Evolutionary conservation across 1,284 basidiomycete genomes (phyloP), one percentile per base, ranked within the genome.

Genomic region (Cystobasidium sp.): DNA sequence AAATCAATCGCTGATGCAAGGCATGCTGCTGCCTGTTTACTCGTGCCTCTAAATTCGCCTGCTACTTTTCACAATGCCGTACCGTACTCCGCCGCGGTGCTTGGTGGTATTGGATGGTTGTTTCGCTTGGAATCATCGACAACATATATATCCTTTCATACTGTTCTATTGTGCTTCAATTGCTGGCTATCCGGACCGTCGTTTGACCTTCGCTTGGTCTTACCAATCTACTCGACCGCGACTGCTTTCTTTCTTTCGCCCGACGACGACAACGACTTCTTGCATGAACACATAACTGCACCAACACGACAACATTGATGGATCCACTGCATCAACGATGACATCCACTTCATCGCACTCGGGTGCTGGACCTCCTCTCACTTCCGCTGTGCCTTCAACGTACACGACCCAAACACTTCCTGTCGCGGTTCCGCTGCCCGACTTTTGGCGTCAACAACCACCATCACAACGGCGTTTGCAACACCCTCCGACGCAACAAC

Each of bases 381-480:
- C 6, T 39, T 22, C 63, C 39, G 20, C 47, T 66, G 51, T 24
- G 31, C 43, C 64, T 16, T 37, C 31, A 8, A 53, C 20, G 49
- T 66, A 66, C 18, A 12, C 44, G 22, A 53, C 64, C 18, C 64
- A 66, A 66, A 46, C 64, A 39, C 64, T 66, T 18, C 64, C 64
- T n/a, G 41, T 66, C 51, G 64, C 64, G 22, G 64, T 66, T 7
- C 64, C 64, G 39, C 39, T 66, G 18, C 64, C 64, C 14, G 49
- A 51, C 39, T 66, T 53, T 43, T 66, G 64, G 64, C 51, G 22
- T 66, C 64, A 52, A 51, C 51, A 47, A 51, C 61, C 16, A 52
- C 51, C 64, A 43, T 43, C 64, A 18, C 8, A 14, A 22, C 12
- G 14, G 41, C 39, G 41, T 59, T 43, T 49, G 9, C 8, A 14